Evolutionary conservation across 106 monocot species (phyloP), one percentile per base, ranked within the genome.

Genomic region (Dendrobium nobile): DNA sequence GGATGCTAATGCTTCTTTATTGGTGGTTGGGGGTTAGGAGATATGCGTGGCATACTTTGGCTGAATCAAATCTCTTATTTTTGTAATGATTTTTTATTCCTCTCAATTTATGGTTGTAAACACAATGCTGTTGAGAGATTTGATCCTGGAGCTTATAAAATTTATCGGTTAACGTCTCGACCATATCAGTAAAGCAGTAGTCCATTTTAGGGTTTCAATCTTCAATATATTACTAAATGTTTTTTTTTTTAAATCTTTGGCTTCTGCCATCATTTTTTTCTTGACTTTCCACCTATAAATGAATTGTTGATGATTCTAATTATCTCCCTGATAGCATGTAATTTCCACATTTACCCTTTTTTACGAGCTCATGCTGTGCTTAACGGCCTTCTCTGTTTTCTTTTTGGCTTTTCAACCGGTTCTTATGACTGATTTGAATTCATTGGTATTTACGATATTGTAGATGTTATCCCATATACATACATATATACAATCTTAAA

Each of bases 281-380:
- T 22, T 68, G 8, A 5, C 37, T 40, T 15, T 22, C 70, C 10
- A 16, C 70, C 1, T 22, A 51, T 65, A 26, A 65, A 37, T 64
- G 64, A n/a, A 64, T 24, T n/a, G 4, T 15, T 64, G 64, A 2
- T n/a, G 64, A 64, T 64, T 64, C 64, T 64, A 64, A 16, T 70
- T 37, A 70, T 70, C 64, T 65, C 5, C 4, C 13, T 33, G 37
- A 70, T 15, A 70, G 4, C 68, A 68, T 70, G 4, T 33, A 70
- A 70, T 70, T 70, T 70, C 20, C 22, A 65, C 7, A 1, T 65
- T 82, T 82, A 75, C 45, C 11, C 4, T 79, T 79, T 79, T 59
- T 16, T 79, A 6, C 56, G 42, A 11, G 1, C 9, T 28, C 33
- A 33, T 51, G 15, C 6, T 22, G 31, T 24, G 8, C 10, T 79